Conservation (phyloP, 2,329 filamentous ascomycete genomes). For the Pseudogymnoascus sp. region DNA sequence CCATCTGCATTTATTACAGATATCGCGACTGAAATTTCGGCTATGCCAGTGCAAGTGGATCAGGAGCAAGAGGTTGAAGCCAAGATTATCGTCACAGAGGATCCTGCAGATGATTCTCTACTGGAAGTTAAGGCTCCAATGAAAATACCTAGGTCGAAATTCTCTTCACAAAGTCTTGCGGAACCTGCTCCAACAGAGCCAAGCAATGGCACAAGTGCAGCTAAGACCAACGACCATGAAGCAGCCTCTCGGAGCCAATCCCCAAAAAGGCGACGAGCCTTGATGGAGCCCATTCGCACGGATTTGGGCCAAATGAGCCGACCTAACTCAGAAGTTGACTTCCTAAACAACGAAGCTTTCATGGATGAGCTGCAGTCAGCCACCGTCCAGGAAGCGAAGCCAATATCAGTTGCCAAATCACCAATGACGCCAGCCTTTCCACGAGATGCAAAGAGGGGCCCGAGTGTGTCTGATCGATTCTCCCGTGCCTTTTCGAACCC, state of each 20-base stretch:
- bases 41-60: not conserved
- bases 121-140: constrained; percentile 11
- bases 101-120: not conserved
- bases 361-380: constrained; percentile 82
- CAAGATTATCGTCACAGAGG: not conserved
- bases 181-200: not conserved
- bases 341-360: constrained; percentile 68
- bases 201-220: not conserved
- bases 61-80: not conserved
- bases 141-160: constrained; percentile 24
- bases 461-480: constrained; percentile 21
- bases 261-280: constrained; percentile 20
- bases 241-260: not conserved
- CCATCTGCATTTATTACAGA: not conserved
- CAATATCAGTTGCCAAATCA: constrained; percentile 73
- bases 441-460: constrained; percentile 22
- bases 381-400: constrained; percentile 75
- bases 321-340: constrained; percentile 38
- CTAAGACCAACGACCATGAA: not conserved
- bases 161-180: constrained; percentile 22
- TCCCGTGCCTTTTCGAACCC: constrained; percentile 32
- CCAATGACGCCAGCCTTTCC: constrained; percentile 63
- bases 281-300: constrained; percentile 50
- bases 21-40: not conserved
- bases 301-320: constrained; percentile 30